Evolutionary conservation across 2,329 filamentous ascomycete species (phyloP).

Genomic region (Apiospora rasikravindrae): DNA sequence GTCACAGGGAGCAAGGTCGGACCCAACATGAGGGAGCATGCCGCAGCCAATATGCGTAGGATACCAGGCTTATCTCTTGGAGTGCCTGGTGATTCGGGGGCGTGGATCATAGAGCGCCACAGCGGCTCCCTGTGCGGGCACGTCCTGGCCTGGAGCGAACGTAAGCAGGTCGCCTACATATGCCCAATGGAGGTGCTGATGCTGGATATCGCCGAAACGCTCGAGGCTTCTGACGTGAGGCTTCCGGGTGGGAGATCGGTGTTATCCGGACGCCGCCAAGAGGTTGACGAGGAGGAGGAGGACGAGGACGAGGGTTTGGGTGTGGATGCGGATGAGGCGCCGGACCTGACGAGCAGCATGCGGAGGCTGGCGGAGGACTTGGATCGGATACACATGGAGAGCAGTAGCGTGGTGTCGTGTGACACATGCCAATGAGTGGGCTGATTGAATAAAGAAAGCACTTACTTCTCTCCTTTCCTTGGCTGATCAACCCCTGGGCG

Average conservation of each 20-base stretch:
- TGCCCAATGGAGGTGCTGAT: conserved; percentile 93
- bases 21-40: too few relatives aligned
- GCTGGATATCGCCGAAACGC: conserved; percentile 80
- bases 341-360: background rate
- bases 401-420: background rate
- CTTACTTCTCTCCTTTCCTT: background rate
- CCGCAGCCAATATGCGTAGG: conserved; percentile 27
- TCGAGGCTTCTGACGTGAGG: conserved; percentile 72
- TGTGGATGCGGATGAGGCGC: conserved; percentile 25
- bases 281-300: conserved; percentile 35
- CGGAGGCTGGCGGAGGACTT: conserved; percentile 30
- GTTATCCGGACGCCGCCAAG: conserved; percentile 39
- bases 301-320: conserved; percentile 30
- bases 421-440: background rate
- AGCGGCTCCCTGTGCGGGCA: conserved; percentile 86
- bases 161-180: conserved; percentile 85
- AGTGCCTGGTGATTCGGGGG: conserved; percentile 88
- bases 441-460: background rate
- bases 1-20: too few relatives aligned
- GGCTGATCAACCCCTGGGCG: background rate
- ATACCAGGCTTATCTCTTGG: conserved; percentile 51
- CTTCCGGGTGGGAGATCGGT: conserved; percentile 66
- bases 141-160: conserved; percentile 84
- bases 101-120: conserved; percentile 85
- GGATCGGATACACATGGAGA: conserved; percentile 34